These are phyloP conservation scores for Hypoxylon sp. DNA, from an alignment of 2,329 filamentous ascomycete genomes.

Conservation along the genomic window DNA sequence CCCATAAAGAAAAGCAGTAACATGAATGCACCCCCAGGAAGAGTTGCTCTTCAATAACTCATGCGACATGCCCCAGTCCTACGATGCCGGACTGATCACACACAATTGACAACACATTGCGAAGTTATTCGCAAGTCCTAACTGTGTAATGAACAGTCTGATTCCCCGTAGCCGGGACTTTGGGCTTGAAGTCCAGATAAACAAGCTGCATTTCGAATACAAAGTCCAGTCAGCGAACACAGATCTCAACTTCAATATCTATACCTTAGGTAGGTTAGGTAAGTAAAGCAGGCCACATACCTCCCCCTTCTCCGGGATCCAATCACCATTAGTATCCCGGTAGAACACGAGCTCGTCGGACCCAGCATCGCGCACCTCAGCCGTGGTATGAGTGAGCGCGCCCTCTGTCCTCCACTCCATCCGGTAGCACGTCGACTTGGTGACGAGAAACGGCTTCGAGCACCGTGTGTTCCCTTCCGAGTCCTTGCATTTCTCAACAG, in stretches of 20 bases:
- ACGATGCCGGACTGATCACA: background rate
- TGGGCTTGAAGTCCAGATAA: conserved; percentile 62
- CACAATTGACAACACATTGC: background rate
- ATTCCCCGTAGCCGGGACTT: conserved; percentile 59
- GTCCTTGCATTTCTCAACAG: conserved; percentile 58
- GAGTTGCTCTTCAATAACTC: too few relatives aligned
- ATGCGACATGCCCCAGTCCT: too few relatives aligned
- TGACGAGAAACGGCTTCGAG: conserved; percentile 57
- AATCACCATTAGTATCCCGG: conserved; percentile 61
- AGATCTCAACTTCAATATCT: background rate
- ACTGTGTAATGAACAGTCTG: conserved; percentile 61
- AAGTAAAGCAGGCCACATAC: conserved; percentile 40
- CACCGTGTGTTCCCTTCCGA: conserved; percentile 56
- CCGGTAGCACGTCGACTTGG: conserved; percentile 57
- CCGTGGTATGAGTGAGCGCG: conserved; percentile 54
- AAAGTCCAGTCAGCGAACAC: background rate
- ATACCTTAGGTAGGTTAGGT: too few relatives aligned
- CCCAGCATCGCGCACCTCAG: conserved; percentile 50
- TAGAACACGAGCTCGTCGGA: conserved; percentile 60
- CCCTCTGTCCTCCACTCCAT: conserved; percentile 59
- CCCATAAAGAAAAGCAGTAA: too few relatives aligned
- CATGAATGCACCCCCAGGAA: too few relatives aligned
- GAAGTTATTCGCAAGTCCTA: conserved; percentile 51
- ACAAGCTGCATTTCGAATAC: conserved; percentile 50
- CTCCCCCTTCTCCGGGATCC: conserved; percentile 60